Evolutionary conservation across 2,329 filamentous ascomycete genomes (phyloP), one percentile per base, ranked within the genome.

Genomic region (Sphaerulina populicola): DNA sequence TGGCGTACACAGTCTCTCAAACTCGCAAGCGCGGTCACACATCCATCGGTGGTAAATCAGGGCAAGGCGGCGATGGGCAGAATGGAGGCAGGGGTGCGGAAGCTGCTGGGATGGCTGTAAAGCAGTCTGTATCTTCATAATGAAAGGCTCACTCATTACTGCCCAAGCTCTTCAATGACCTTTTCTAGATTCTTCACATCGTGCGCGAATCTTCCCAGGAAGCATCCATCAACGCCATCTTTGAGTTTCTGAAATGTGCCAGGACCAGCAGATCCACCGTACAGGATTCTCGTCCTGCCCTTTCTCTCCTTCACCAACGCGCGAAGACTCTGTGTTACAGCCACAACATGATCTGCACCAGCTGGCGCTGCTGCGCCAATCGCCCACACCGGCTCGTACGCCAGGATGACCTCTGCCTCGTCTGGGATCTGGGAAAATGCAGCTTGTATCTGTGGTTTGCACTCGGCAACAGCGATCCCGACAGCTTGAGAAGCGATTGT

Each of bases 361-460:
- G 88, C 88, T 2, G 88, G 87, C 62, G 83, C 73, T 1, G 77
- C 72, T 8, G 86, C 82, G 0, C 88, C 88, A 67, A 93, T 94
- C 0, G 88, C 88, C 88, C 88, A 94, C 1, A 93, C 86, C 6
- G 88, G 88, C 72, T 94, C 88, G 64, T 94, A 94, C 0, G 88
- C 88, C 51, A 94, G 76, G 6, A 91, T 78, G 4, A 93, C 77
- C 43, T 88, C 83, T 0, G 81, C 78, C 12, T 80, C 74, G 9
- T 73, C 72, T 0, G 81, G 76, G 6, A 91, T 71, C 0, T 74
- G 77, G 1, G 71, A 71, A 46, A 93, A 65, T 2, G 87, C 80
- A 1, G 79, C 72, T 36, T 75, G 73, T 50, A 94, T 74, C 68
- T 91, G 86, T 4, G 71, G 69, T 33, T 71, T 73, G 61, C 86